phyloP scores from a whole-genome alignment of 371 early-diverging fungal species.

The Smittium culicis region DNA sequence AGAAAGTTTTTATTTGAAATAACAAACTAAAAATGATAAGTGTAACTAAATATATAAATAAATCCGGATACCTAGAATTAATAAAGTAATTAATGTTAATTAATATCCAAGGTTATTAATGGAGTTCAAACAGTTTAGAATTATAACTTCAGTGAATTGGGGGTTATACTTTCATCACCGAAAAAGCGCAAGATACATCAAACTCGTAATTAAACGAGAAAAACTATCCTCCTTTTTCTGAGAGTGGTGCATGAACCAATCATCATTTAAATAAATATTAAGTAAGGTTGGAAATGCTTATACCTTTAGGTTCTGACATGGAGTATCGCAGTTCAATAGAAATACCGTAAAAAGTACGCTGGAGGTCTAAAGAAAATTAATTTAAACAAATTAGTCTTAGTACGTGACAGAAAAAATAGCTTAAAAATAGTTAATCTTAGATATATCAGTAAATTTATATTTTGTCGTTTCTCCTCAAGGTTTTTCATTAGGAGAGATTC shows the following conservation, averaged over 20 bases:
- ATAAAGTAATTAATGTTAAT: neutral
- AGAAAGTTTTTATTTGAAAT: constrained; percentile 1
- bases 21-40: neutral
- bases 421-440: neutral
- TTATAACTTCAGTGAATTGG: neutral
- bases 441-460: neutral
- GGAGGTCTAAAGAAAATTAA: neutral
- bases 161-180: neutral
- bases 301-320: neutral
- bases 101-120: neutral
- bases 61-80: neutral
- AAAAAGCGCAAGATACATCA: no score
- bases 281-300: neutral
- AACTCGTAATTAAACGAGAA: neutral
- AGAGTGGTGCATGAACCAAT: constrained; percentile 10
- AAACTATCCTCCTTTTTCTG: neutral
- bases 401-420: neutral
- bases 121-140: neutral
- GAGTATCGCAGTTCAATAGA: neutral
- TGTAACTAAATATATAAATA: neutral
- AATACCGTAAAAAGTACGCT: neutral
- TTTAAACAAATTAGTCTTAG: neutral
- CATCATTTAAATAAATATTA: neutral
- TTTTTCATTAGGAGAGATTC: constrained; percentile 1
- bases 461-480: neutral